Conservation (phyloP, 163 green algal genomes). For the Smithsoniella earleae region DNA sequence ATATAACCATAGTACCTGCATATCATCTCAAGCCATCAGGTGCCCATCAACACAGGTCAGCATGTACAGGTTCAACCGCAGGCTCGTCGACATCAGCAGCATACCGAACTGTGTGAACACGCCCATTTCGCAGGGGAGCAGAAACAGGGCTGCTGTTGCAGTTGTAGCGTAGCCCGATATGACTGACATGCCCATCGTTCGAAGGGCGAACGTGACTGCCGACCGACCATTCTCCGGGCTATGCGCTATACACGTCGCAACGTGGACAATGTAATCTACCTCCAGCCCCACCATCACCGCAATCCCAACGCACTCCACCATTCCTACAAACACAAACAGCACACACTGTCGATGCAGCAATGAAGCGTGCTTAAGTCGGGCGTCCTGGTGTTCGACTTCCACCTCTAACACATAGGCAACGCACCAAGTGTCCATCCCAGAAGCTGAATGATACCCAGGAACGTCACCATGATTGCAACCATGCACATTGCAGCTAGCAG, state of each 20-base stretch:
- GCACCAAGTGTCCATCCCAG: conserved; percentile 16
- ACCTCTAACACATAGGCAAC: too few relatives aligned
- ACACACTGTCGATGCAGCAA: too few relatives aligned
- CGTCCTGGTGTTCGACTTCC: too few relatives aligned
- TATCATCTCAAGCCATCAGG: not conserved
- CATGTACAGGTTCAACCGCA: not conserved
- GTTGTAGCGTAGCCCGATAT: conserved; percentile 12
- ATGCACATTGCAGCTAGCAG: conserved; percentile 6
- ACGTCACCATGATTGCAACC: not conserved
- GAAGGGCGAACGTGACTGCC: not conserved
- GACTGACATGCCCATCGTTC: conserved; percentile 27
- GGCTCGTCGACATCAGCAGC: not conserved
- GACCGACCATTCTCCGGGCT: conserved; percentile 1
- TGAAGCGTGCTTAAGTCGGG: too few relatives aligned
- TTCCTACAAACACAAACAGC: not conserved
- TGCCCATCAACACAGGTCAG: not conserved
- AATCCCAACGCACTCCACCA: conserved; percentile 26
- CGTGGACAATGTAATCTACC: conserved; percentile 28
- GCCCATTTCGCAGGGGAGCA: conserved; percentile 22
- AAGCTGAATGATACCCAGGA: conserved; percentile 16
- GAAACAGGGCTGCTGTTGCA: conserved; percentile 3
- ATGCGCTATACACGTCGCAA: conserved; percentile 15
- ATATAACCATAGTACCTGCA: conserved; percentile 27
- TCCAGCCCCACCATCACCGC: conserved; percentile 14
- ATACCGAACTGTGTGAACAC: conserved; percentile 24